Evolutionary conservation across 2,329 filamentous ascomycete genomes (phyloP).

Genomic region (Pyrenochaeta sp.): DNA sequence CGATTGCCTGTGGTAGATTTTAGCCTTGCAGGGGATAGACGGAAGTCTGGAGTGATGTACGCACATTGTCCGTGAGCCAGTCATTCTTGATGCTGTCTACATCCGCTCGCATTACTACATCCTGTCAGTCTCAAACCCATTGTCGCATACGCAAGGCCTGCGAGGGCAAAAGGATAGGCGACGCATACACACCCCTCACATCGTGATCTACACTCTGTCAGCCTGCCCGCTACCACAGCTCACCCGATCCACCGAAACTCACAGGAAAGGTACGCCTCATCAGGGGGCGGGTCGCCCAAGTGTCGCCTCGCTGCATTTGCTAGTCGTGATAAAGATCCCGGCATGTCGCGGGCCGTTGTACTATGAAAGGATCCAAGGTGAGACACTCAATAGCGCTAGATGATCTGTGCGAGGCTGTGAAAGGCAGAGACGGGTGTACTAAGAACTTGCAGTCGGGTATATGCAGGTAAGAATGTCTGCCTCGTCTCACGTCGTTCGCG

Average conservation of each 20-base stretch:
- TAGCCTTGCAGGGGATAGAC: neutral
- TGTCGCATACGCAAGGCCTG: conserved; percentile 1
- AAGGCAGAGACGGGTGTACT: conserved; percentile 1
- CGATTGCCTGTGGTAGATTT: conserved; percentile 74
- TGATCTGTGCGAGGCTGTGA: neutral
- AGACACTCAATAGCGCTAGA: neutral
- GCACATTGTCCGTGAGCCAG: conserved; percentile 95
- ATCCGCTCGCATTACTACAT: conserved; percentile 84
- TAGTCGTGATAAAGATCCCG: conserved; percentile 31
- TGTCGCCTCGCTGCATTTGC: conserved; percentile 37
- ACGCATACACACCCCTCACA: conserved; percentile 65
- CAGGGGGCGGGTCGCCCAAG: conserved; percentile 56
- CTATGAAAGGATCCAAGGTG: conserved; percentile 7
- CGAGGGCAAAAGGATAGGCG: conserved; percentile 19
- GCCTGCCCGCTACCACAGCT: neutral
- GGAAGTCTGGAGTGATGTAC: conserved; percentile 2
- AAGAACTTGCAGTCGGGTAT: neutral
- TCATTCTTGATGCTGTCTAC: conserved; percentile 87
- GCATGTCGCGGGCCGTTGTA: conserved; percentile 21
- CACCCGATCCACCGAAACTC: conserved; percentile 52
- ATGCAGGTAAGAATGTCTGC: conserved; percentile 24
- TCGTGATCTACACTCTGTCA: conserved; percentile 65
- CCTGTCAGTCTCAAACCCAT: conserved; percentile 24
- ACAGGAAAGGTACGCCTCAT: conserved; percentile 77
- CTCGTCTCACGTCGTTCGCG: conserved; percentile 15